These are phyloP conservation scores for Ricinus communis DNA, from an alignment of 345 rosid genomes.

Conservation along the genomic window DNA sequence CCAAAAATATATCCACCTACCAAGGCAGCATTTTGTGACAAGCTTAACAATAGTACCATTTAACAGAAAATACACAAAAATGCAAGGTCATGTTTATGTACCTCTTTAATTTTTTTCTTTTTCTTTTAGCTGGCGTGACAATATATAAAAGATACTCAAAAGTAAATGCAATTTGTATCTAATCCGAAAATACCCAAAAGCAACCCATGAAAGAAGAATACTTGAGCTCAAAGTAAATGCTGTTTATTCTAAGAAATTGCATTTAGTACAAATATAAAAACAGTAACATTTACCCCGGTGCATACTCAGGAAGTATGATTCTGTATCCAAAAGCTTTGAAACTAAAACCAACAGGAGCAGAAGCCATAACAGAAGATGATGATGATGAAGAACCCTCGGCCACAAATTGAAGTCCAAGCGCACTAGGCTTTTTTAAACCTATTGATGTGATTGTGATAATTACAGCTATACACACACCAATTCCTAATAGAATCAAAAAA, in stretches of 20 bases:
- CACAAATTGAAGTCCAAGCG: slow-evolving; percentile 48
- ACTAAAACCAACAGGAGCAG: slow-evolving; percentile 51
- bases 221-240: not conserved
- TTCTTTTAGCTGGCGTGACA: not conserved
- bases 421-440: slow-evolving; percentile 34
- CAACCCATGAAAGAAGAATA: not conserved
- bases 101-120: too few relatives aligned
- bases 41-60: slow-evolving; percentile 14
- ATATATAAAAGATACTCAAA: not conserved
- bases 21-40: slow-evolving; percentile 15
- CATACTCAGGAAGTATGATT: slow-evolving; percentile 65
- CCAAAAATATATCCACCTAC: slow-evolving; percentile 94
- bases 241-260: not conserved
- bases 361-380: slow-evolving; percentile 40
- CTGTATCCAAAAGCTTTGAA: slow-evolving; percentile 74
- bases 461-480: slow-evolving; percentile 57
- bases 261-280: not conserved
- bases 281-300: slow-evolving; percentile 59
- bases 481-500: slow-evolving; percentile 52
- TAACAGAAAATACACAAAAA: not conserved
- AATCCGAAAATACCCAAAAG: not conserved
- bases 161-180: not conserved
- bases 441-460: slow-evolving; percentile 45
- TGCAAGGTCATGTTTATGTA: not conserved
- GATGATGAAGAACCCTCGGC: slow-evolving; percentile 55